phyloP scores from a whole-genome alignment of 202 grass and related monocot genomes.

The Cymbopogon flexuosus region DNA sequence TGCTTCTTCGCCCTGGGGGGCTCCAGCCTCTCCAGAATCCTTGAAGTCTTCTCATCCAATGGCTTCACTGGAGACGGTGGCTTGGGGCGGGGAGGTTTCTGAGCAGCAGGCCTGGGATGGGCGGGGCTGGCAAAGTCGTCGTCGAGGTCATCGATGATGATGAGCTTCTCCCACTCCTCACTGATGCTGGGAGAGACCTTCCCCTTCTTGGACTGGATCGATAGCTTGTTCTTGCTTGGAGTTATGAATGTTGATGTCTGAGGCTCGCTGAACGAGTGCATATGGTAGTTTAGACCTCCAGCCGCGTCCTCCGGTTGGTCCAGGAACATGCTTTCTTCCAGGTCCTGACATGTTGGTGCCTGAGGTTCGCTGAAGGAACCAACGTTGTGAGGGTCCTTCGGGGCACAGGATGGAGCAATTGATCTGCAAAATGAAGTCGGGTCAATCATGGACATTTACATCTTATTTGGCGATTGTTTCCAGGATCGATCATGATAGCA shows the following conservation, averaged over 20 bases:
- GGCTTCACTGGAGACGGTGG: constrained; percentile 40
- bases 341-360: not conserved
- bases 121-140: constrained; percentile 17
- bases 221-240: constrained; percentile 17
- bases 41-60: constrained; percentile 72
- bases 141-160: constrained; percentile 57
- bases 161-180: constrained; percentile 71
- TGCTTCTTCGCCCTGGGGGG: constrained; percentile 62
- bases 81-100: constrained; percentile 23
- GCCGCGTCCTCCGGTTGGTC: not conserved
- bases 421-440: constrained; percentile 48
- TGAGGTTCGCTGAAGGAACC: constrained; percentile 42
- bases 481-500: not conserved
- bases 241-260: constrained; percentile 24
- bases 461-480: not conserved
- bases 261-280: constrained; percentile 25
- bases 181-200: constrained; percentile 44
- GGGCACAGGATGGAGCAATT: constrained; percentile 22
- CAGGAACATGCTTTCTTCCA: constrained; percentile 5
- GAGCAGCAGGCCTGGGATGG: constrained; percentile 26
- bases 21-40: constrained; percentile 78
- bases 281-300: constrained; percentile 21
- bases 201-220: constrained; percentile 37
- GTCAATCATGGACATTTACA: not conserved
- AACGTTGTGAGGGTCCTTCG: not conserved